Evolutionary conservation across 805 yeast species (phyloP).

Genomic region (Yueomyces sinensis): DNA sequence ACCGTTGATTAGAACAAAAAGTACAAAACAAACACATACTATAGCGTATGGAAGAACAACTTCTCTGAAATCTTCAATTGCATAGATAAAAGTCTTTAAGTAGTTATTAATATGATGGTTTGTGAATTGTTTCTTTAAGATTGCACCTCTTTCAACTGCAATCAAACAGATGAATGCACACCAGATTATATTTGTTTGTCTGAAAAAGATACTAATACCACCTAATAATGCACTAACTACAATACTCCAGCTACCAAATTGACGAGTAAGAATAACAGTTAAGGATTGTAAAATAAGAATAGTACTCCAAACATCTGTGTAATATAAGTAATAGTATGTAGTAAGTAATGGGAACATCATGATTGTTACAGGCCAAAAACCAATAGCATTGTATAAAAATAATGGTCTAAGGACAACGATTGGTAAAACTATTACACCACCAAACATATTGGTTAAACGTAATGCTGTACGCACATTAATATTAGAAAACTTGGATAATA

Average conservation of each 20-base stretch:
- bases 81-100: conserved; percentile 26
- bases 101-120: conserved; percentile 27
- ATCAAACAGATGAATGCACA: conserved; percentile 44
- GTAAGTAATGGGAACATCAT: conserved; percentile 56
- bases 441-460: conserved; percentile 50
- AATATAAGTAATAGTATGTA: conserved; percentile 64
- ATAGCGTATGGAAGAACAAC: conserved; percentile 35
- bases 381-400: conserved; percentile 28
- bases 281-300: conserved; percentile 47
- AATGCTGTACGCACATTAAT: conserved; percentile 27
- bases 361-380: conserved; percentile 31
- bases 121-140: conserved; percentile 28
- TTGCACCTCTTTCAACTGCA: conserved; percentile 38
- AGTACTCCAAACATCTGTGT: conserved; percentile 91
- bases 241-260: conserved; percentile 25
- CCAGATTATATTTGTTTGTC: conserved; percentile 94
- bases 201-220: conserved; percentile 51
- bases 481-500: conserved; percentile 10
- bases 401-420: conserved; percentile 29
- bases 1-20: conserved; percentile 53
- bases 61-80: conserved; percentile 24
- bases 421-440: conserved; percentile 47
- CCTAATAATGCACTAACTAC: conserved; percentile 43
- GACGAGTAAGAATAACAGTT: conserved; percentile 31
- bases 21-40: conserved; percentile 39